These are phyloP conservation scores for Boletus nobilissimus DNA, from an alignment of 1,284 basidiomycete species.

Conservation along the genomic window DNA sequence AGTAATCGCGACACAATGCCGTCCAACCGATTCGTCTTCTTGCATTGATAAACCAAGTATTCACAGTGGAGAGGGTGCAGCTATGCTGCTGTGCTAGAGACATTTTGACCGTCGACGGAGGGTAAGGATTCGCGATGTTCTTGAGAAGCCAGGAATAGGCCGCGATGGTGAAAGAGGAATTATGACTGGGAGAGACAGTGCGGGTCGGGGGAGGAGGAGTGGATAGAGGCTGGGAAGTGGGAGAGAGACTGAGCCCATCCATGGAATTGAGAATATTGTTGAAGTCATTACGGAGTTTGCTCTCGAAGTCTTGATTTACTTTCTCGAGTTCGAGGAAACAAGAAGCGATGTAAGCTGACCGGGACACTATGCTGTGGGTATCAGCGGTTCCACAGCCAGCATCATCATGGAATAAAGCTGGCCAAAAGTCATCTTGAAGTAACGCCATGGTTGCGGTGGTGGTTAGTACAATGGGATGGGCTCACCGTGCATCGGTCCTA, in stretches of 20 bases:
- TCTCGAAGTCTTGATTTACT: background rate
- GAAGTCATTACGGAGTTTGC: background rate
- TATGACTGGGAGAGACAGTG: background rate
- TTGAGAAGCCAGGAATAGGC: slow-evolving; percentile 3
- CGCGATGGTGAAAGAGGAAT: background rate
- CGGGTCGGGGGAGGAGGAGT: background rate
- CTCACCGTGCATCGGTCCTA: no score
- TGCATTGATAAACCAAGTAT: background rate
- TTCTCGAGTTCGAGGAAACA: slow-evolving; percentile 25
- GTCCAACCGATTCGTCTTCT: slow-evolving; percentile 5
- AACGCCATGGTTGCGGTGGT: slow-evolving; percentile 5
- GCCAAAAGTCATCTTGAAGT: slow-evolving; percentile 11
- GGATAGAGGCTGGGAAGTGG: background rate
- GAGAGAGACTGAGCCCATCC: background rate
- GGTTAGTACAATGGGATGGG: background rate
- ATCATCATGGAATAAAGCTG: background rate
- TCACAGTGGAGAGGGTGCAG: background rate
- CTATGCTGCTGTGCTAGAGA: background rate
- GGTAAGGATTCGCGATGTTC: slow-evolving; percentile 5
- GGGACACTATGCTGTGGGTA: background rate
- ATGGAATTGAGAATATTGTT: background rate
- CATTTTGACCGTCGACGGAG: background rate
- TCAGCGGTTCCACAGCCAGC: background rate
- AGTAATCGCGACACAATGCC: background rate
- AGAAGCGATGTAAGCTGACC: background rate